phyloP scores from a whole-genome alignment of 805 yeast genomes.

The Maudiozyma serrabonitensis region DNA sequence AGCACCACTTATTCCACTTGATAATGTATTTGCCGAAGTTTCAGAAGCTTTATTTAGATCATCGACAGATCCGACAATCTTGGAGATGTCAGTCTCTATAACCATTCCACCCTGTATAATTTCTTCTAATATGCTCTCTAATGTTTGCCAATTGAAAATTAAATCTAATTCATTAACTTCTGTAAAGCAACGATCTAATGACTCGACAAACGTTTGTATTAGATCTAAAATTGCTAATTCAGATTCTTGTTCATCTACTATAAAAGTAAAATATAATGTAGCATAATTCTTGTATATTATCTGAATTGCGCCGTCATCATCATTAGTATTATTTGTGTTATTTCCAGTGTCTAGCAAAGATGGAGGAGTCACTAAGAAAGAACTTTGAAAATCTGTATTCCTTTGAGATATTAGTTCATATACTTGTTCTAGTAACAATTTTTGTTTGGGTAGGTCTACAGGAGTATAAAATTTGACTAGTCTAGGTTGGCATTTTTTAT shows the following conservation, averaged over 20 bases:
- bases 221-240: constrained; percentile 89
- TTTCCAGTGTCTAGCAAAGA: constrained; percentile 34
- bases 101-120: constrained; percentile 98
- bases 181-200: constrained; percentile 83
- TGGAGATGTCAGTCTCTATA: constrained; percentile 75
- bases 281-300: constrained; percentile 94
- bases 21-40: constrained; percentile 15
- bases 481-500: constrained; percentile 84
- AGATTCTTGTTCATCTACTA: constrained; percentile 92
- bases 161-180: constrained; percentile 93
- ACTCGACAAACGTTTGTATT: constrained; percentile 94
- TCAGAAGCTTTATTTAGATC: constrained; percentile 31
- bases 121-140: constrained; percentile 84
- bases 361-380: constrained; percentile 85
- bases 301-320: constrained; percentile 59
- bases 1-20: constrained; percentile 22
- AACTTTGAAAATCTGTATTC: constrained; percentile 61
- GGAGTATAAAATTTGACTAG: constrained; percentile 87
- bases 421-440: constrained; percentile 70
- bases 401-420: constrained; percentile 65
- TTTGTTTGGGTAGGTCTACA: constrained; percentile 76
- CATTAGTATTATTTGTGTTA: neutral
- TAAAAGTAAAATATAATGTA: constrained; percentile 88
- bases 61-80: constrained; percentile 75
- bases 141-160: constrained; percentile 97